These are phyloP conservation scores for Umbelopsis vinacea DNA, from an alignment of 192 early-diverging fungal genomes.

Conservation along the genomic window DNA sequence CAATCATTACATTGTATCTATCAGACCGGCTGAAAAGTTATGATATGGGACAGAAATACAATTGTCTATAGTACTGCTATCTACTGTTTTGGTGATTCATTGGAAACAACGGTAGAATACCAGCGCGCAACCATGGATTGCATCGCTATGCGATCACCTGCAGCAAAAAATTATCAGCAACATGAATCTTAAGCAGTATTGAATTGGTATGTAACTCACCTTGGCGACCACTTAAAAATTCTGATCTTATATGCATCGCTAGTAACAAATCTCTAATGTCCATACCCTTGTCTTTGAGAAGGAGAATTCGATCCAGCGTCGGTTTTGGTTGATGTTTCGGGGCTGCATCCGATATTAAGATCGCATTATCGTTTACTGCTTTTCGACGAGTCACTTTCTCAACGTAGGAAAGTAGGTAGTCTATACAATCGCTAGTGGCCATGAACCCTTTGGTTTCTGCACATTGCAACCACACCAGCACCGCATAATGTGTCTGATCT, in stretches of 20 bases:
- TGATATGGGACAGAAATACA: too few species aligned
- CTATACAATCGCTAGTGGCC: not conserved
- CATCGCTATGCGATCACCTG: not conserved
- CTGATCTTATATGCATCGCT: conserved; percentile 1
- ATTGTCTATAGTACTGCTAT: too few species aligned
- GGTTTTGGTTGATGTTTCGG: not conserved
- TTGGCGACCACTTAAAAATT: conserved; percentile 8
- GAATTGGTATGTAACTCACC: not conserved
- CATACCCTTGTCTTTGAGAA: not conserved
- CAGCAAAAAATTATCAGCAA: not conserved
- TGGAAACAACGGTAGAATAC: not conserved
- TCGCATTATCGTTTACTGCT: too few species aligned
- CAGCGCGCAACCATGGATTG: not conserved
- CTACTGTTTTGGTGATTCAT: not conserved
- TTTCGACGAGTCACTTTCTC: not conserved
- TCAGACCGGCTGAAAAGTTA: too few species aligned
- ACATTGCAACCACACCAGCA: conserved; percentile 12
- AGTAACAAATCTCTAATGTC: not conserved
- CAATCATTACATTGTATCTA: not conserved
- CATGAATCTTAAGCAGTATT: too few species aligned
- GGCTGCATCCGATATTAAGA: too few species aligned
- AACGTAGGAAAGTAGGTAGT: not conserved
- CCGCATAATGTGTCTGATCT: not conserved
- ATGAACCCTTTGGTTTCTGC: conserved; percentile 15
- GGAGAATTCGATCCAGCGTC: not conserved